Conservation (phyloP, 2,329 filamentous ascomycete species). For the Aureobasidium musti region DNA sequence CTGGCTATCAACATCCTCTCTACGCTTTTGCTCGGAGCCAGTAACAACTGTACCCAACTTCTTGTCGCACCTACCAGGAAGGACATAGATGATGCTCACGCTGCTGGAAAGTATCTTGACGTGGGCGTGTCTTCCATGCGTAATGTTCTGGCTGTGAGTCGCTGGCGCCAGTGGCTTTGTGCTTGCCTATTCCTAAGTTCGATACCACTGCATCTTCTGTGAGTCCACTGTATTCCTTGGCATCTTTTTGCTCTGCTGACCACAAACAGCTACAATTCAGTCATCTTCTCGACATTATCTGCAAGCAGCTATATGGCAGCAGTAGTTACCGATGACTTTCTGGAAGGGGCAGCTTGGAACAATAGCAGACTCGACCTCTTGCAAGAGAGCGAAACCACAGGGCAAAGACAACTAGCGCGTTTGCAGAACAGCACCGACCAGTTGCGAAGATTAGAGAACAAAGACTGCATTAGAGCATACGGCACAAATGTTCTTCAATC, state of each 20-base stretch:
- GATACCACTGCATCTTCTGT: constrained; percentile 45
- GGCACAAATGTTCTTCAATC: background rate
- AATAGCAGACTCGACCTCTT: background rate
- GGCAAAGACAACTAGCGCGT: background rate
- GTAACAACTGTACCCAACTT: constrained; percentile 57
- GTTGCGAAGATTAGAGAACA: constrained; percentile 17
- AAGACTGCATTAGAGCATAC: constrained; percentile 23
- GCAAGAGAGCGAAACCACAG: background rate
- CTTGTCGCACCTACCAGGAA: constrained; percentile 53
- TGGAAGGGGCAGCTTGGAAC: constrained; percentile 9
- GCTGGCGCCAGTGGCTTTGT: constrained; percentile 36
- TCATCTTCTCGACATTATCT: constrained; percentile 36
- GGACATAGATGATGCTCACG: constrained; percentile 55
- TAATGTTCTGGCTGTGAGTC: constrained; percentile 41
- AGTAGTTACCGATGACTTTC: constrained; percentile 30
- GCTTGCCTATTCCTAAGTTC: constrained; percentile 39
- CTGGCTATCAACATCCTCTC: constrained; percentile 53
- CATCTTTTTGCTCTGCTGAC: background rate
- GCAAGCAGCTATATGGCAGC: constrained; percentile 34
- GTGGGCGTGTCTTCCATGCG: constrained; percentile 50
- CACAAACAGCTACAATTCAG: constrained; percentile 37
- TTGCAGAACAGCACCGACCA: background rate
- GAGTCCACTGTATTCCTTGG: constrained; percentile 7
- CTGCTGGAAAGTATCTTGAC: constrained; percentile 46
- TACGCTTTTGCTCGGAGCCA: constrained; percentile 50